phyloP scores from a whole-genome alignment of 2,329 filamentous ascomycete genomes.

The Beauveria sp. region DNA sequence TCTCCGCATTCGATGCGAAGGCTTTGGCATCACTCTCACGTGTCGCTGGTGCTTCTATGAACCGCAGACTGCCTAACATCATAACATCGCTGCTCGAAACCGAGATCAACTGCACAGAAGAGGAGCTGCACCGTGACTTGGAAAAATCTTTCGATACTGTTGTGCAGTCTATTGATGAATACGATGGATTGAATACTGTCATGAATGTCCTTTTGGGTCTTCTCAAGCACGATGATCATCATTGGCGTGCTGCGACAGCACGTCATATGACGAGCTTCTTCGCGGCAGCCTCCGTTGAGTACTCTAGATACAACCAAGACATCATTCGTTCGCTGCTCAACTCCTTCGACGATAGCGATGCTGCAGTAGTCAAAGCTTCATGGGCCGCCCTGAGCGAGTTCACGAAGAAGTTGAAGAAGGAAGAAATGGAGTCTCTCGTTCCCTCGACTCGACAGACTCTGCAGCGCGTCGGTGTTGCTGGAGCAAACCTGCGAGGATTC shows the following conservation, averaged over 20 bases:
- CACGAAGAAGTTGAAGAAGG: constrained; percentile 84
- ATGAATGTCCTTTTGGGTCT: constrained; percentile 90
- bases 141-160: constrained; percentile 80
- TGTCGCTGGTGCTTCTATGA: constrained; percentile 87
- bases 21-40: constrained; percentile 87
- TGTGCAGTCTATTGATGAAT: constrained; percentile 88
- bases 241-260: constrained; percentile 69
- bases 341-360: constrained; percentile 82
- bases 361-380: constrained; percentile 76
- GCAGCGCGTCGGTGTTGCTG: constrained; percentile 80
- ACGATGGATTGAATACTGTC: constrained; percentile 85
- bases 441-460: constrained; percentile 78
- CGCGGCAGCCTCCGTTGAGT: constrained; percentile 69
- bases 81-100: constrained; percentile 93
- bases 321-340: constrained; percentile 85
- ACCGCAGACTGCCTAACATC: constrained; percentile 78
- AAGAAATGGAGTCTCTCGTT: constrained; percentile 94
- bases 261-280: constrained; percentile 84
- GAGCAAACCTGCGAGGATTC: constrained; percentile 80
- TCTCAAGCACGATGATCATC: constrained; percentile 88
- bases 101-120: constrained; percentile 69
- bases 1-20: constrained; percentile 89
- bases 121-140: constrained; percentile 64
- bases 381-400: constrained; percentile 84
- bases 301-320: constrained; percentile 92